Percentiles rank a stretch among this genome's conserved stretches.
Conservation (phyloP, 495 filamentous ascomycete species). For the Daldinia bambusicola region DNA sequence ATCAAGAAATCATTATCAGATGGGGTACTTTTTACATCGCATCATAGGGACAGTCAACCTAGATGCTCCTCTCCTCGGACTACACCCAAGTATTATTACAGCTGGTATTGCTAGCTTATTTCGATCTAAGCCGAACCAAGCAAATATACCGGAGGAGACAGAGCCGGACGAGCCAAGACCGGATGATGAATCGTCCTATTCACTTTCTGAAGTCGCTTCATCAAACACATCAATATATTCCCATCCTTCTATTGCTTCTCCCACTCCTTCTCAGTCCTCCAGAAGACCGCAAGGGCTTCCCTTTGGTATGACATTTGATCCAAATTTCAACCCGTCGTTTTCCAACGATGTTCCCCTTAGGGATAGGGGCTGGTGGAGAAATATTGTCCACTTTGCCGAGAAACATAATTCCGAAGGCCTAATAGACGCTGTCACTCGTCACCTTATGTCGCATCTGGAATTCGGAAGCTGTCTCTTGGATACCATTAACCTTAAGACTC, state of each 20-base stretch:
- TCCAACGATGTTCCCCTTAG: conserved; percentile 73
- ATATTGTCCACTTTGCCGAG: conserved; percentile 77
- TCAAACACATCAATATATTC: conserved; percentile 52
- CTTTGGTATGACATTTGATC: conserved; percentile 56
- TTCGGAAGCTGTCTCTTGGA: conserved; percentile 86
- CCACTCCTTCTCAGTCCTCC: conserved; percentile 43
- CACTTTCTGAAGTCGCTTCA: conserved; percentile 41
- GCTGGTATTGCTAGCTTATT: conserved; percentile 84
- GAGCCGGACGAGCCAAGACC: conserved; percentile 25
- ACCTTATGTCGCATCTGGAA: conserved; percentile 82
- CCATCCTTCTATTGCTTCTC: conserved; percentile 46
- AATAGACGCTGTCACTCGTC: conserved; percentile 72
- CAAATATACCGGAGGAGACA: conserved; percentile 36
- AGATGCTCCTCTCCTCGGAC: conserved; percentile 86
- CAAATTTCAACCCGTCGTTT: conserved; percentile 78
- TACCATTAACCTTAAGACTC: conserved; percentile 70
- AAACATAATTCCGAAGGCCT: conserved; percentile 78
- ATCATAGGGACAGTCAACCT: conserved; percentile 87
- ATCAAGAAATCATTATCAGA: conserved; percentile 31
- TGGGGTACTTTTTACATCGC: conserved; percentile 69
- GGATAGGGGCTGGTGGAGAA: conserved; percentile 71
- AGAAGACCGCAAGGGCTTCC: conserved; percentile 25
- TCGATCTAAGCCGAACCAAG: conserved; percentile 61
- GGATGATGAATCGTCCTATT: conserved; percentile 17
- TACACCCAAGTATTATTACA: conserved; percentile 87